These are phyloP conservation scores for Durotheca rogersii DNA, from an alignment of 495 filamentous ascomycete species.

Conservation along the genomic window DNA sequence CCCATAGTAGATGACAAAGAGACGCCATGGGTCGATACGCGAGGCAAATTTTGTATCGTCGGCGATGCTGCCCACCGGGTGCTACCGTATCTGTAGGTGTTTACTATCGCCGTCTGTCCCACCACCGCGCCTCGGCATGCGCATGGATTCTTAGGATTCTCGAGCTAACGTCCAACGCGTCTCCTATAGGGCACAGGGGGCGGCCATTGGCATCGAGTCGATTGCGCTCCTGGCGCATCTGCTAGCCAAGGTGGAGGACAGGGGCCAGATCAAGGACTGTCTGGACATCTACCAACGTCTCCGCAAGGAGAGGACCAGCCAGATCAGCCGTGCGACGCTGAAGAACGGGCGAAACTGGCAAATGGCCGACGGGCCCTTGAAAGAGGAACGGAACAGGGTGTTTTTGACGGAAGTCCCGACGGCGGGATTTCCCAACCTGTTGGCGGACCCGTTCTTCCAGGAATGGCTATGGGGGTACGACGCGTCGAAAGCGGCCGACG, in stretches of 20 bases:
- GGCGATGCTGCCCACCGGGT: constrained; percentile 18
- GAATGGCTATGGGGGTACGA: constrained; percentile 22
- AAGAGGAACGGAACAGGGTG: constrained; percentile 7
- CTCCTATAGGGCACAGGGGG: constrained; percentile 6
- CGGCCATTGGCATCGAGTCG: constrained; percentile 16
- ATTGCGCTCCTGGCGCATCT: constrained; percentile 4
- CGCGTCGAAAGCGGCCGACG: neutral
- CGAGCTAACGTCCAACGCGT: too few species aligned
- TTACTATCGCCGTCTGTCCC: too few species aligned
- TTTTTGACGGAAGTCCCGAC: constrained; percentile 6
- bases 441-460: constrained; percentile 23
- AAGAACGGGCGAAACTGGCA: constrained; percentile 18
- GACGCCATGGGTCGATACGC: neutral
- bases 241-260: constrained; percentile 1
- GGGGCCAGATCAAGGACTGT: neutral
- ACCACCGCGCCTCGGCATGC: too few species aligned
- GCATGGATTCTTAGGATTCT: too few species aligned
- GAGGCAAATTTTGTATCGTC: constrained; percentile 5
- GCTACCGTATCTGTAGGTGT: constrained; percentile 21
- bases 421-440: constrained; percentile 12
- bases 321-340: constrained; percentile 5
- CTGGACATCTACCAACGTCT: constrained; percentile 9
- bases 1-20: neutral
- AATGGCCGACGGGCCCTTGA: constrained; percentile 11
- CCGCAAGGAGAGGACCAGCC: constrained; percentile 8